A percentile compares a stretch with the other conserved stretches of the same genome.
phyloP scores from a whole-genome alignment of 371 early-diverging fungal genomes.

The Saksenaea oblongispora region DNA sequence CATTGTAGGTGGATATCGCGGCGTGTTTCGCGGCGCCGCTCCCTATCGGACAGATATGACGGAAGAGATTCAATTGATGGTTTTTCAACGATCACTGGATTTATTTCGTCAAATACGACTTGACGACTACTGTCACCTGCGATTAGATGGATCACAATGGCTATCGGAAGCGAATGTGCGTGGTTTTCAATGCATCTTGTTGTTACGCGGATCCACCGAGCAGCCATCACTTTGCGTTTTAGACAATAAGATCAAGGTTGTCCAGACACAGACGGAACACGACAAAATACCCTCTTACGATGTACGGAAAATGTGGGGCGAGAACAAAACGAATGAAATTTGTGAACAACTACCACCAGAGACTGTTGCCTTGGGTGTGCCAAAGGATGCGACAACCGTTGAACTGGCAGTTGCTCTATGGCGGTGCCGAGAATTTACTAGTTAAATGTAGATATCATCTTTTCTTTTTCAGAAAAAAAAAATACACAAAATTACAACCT shows the following conservation, averaged over 20 bases:
- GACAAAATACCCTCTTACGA: slow-evolving; percentile 8
- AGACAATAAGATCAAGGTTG: background rate
- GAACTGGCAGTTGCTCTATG: slow-evolving; percentile 10
- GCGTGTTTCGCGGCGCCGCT: background rate
- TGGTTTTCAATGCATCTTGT: background rate
- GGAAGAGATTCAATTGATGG: background rate
- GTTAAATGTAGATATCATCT: background rate
- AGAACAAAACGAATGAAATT: background rate
- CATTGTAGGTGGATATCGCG: background rate
- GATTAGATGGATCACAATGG: background rate
- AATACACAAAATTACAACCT: background rate
- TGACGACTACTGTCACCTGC: background rate
- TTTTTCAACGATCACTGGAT: background rate
- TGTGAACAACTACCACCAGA: background rate
- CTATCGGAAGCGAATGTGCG: background rate
- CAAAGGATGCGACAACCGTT: slow-evolving; percentile 1
- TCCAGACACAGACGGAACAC: background rate
- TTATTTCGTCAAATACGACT: background rate
- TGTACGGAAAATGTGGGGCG: slow-evolving; percentile 1
- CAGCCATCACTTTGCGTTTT: background rate
- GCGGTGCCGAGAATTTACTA: slow-evolving; percentile 6
- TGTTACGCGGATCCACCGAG: background rate
- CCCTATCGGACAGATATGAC: background rate
- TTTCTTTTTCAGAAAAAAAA: background rate
- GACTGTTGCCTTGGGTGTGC: background rate